Base-by-base conservation (phyloP, 805 yeast genomes). In the Candida khao-thaluensis region DNA sequence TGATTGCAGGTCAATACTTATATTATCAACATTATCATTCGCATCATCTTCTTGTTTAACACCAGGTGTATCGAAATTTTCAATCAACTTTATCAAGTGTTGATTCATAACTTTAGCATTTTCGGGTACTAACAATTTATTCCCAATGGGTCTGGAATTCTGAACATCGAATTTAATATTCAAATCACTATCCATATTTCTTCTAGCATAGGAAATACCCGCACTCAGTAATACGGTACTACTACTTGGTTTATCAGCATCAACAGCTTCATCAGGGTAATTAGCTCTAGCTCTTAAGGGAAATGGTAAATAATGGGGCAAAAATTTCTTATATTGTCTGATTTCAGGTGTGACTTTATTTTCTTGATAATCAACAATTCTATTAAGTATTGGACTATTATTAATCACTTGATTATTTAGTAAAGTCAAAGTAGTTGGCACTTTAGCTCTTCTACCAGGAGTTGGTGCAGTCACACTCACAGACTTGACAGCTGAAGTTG, bases 251-350 rank as follows among this genome's bases (percentile, higher is more conserved):
- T 37, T 35, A 29, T 47, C 44, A 18, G 46, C 42, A 32, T 47
- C 41, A 9, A 47, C 41, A n/a, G 47, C 47, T 22, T 47, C 50
- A 11, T 40, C 35, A 12, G 30, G 25, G 17, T 28, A 39, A 25
- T 42, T 40, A 6, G 40, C 38, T n/a, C 28, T 32, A 16, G 21
- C 12, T 28, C 40, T 41, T 24, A 44, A 38, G 24, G 37, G 33
- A 3, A 57, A 64, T 2, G 69, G 69, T 12, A 63, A 47, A 39
- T 63, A 61, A 47, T 63, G 66, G n/a, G 46, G 33, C 1, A 65
- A 63, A 37, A 62, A 60, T 33, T 49, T 51, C 39, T 45, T 56
- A 10, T 23, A 17, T 4, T 33, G 29, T 15, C 11, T 33, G 8
- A 16, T n/a, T 11, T 33, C 36, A 9, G 28, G 21, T 4, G 35